These are phyloP conservation scores for Prunus dulcis DNA, from an alignment of 306 rosid genomes.

Conservation along the genomic window DNA sequence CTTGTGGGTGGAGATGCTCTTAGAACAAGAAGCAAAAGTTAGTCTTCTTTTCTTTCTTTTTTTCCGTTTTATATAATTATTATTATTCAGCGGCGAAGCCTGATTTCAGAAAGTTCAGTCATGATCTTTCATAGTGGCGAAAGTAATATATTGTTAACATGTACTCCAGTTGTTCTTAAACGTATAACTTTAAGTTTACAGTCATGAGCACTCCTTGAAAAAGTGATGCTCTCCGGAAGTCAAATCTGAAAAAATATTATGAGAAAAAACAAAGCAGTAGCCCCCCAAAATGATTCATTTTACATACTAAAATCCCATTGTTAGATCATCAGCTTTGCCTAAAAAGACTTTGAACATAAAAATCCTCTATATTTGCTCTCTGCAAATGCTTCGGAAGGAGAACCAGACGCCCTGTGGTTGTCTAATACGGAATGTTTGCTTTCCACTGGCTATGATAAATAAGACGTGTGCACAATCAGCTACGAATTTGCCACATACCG, in stretches of 20 bases:
- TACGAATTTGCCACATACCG: conserved; percentile 73
- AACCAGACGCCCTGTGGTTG: not conserved
- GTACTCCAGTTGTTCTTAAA: not conserved
- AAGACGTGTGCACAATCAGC: conserved; percentile 30
- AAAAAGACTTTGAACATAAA: not conserved
- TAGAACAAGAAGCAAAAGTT: no score
- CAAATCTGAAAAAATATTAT: not conserved
- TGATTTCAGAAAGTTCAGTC: not conserved
- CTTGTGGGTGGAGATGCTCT: no score
- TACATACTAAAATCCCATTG: not conserved
- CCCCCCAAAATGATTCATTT: not conserved
- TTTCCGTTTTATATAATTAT: no score
- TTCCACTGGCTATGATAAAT: conserved; percentile 10
- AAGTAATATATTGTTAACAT: not conserved
- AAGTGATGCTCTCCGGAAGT: not conserved
- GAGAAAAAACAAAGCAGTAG: not conserved
- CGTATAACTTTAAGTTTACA: not conserved
- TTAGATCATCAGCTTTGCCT: conserved; percentile 1
- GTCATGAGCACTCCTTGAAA: not conserved
- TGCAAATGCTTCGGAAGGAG: conserved; percentile 3
- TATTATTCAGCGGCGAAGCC: not conserved
- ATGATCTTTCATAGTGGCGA: not conserved
- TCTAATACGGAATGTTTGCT: not conserved
- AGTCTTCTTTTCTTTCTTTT: no score
- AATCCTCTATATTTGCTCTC: not conserved